Base-by-base conservation (phyloP, 306 rosid species). In the Pueraria montana region DNA sequence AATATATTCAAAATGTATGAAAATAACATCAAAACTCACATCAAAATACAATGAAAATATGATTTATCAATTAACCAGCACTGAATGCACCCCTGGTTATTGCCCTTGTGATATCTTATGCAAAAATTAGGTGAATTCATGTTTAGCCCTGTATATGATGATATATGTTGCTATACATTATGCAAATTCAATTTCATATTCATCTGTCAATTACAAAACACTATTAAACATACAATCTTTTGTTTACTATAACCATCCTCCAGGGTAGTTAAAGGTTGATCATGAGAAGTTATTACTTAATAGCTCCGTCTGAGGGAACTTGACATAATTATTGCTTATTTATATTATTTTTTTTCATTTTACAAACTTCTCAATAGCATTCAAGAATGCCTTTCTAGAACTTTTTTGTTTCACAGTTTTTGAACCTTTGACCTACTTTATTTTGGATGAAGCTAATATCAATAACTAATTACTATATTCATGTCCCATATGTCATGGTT, bases 11-110 rank as follows among this genome's bases (percentile, higher is more conserved):
- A n/a, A n/a, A n/a, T n/a, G n/a, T n/a, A n/a, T n/a, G n/a, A n/a
- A n/a, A n/a, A n/a, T n/a, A n/a, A n/a, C n/a, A n/a, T n/a, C n/a
- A n/a, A n/a, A n/a, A n/a, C n/a, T n/a, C n/a, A n/a, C n/a, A n/a
- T n/a, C n/a, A n/a, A n/a, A n/a, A n/a, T n/a, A n/a, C n/a, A n/a
- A n/a, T n/a, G n/a, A n/a, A n/a, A n/a, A n/a, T n/a, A n/a, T n/a
- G n/a, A n/a, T n/a, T n/a, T n/a, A n/a, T n/a, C n/a, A n/a, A n/a
- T n/a, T n/a, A 46, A 95, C 98, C 80, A 93, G 91, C 91, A 91
- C 96, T 3, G 99, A 95, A 87, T 95, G 99, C 91, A 89, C 99
- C 67, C 96, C 93, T 72, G 94, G 89, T 24, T 84, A 87, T 82
- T 95, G 99, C 85, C 93, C 92, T 43, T 91, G 92, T 69, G 96